phyloP scores from a whole-genome alignment of 192 early-diverging fungal species.

The Mortierella claussenii region DNA sequence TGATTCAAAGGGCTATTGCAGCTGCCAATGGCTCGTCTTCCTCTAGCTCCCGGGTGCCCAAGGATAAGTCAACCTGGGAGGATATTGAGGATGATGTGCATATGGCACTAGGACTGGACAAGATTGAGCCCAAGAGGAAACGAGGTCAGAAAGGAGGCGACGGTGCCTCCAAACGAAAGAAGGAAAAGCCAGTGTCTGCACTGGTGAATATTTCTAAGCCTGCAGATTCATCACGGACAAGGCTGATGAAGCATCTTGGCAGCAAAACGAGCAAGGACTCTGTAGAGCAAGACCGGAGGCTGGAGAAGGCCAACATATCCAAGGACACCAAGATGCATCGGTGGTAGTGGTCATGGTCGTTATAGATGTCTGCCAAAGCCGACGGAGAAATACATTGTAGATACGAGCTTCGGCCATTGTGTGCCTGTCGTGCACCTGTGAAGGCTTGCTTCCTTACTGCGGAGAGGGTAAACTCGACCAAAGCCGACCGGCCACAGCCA shows the following conservation, averaged over 20 bases:
- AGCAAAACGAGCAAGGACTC: conserved; percentile 21
- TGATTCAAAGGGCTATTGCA: conserved; percentile 11
- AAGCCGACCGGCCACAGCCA: too few relatives aligned
- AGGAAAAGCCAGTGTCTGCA: conserved; percentile 26
- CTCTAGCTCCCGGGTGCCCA: not conserved
- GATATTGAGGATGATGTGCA: conserved; percentile 61
- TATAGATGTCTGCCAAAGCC: not conserved
- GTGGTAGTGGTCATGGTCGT: conserved; percentile 12
- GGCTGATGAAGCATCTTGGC: conserved; percentile 44
- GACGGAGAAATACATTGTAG: too few relatives aligned
- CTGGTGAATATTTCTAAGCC: conserved; percentile 59
- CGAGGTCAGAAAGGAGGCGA: conserved; percentile 7
- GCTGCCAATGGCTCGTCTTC: conserved; percentile 5
- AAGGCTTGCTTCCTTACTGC: too few relatives aligned
- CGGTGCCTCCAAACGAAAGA: conserved; percentile 5
- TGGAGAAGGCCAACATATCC: not conserved
- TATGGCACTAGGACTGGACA: conserved; percentile 45
- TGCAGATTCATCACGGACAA: conserved; percentile 31
- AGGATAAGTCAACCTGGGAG: conserved; percentile 54
- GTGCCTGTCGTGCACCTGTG: too few relatives aligned
- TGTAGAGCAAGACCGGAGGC: conserved; percentile 16
- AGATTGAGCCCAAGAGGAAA: conserved; percentile 42
- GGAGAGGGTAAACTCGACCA: too few relatives aligned
- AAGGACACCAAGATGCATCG: conserved; percentile 26
- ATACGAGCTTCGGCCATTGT: too few relatives aligned